Conservation (phyloP, 176 grass and related monocot species). For the Cenchrus americanus region DNA sequence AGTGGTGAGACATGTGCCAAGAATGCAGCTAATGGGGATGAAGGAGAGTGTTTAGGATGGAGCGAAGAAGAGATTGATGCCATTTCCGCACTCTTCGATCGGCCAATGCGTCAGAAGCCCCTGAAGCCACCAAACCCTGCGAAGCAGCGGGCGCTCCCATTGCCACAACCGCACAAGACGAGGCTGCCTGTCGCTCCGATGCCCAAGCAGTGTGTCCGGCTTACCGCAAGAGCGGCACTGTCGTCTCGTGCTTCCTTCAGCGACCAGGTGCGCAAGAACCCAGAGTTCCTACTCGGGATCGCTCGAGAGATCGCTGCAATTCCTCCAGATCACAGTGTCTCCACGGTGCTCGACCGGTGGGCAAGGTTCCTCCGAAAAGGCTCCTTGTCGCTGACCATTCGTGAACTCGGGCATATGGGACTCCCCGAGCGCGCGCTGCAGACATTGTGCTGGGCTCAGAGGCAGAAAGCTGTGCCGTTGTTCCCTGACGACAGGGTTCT, state of each 20-base stretch:
- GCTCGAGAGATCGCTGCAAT: slow-evolving; percentile 67
- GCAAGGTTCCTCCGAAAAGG: slow-evolving; percentile 75
- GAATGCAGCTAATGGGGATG: neutral
- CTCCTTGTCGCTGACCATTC: slow-evolving; percentile 78
- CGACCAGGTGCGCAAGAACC: slow-evolving; percentile 71
- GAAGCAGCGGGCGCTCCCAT: slow-evolving; percentile 48
- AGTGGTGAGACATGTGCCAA: neutral
- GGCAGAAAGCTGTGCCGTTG: slow-evolving; percentile 40
- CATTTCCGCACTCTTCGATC: slow-evolving; percentile 75
- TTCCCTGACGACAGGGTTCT: slow-evolving; percentile 77
- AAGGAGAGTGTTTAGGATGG: slow-evolving; percentile 43
- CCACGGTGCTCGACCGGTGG: slow-evolving; percentile 65
- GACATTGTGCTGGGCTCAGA: slow-evolving; percentile 77
- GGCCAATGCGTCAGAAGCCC: slow-evolving; percentile 55
- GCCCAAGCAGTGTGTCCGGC: slow-evolving; percentile 61
- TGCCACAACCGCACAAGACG: slow-evolving; percentile 62
- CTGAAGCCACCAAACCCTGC: slow-evolving; percentile 39
- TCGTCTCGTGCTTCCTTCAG: slow-evolving; percentile 51
- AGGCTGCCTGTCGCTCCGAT: slow-evolving; percentile 41
- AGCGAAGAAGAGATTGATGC: slow-evolving; percentile 73
- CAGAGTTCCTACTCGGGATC: slow-evolving; percentile 59
- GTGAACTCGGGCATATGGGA: slow-evolving; percentile 88
- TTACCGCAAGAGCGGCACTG: slow-evolving; percentile 35
- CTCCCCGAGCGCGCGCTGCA: slow-evolving; percentile 66
- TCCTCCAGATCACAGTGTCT: slow-evolving; percentile 43